Evolutionary conservation across 1,284 basidiomycete genomes (phyloP).

Genomic region (Puccinia sorghi): DNA sequence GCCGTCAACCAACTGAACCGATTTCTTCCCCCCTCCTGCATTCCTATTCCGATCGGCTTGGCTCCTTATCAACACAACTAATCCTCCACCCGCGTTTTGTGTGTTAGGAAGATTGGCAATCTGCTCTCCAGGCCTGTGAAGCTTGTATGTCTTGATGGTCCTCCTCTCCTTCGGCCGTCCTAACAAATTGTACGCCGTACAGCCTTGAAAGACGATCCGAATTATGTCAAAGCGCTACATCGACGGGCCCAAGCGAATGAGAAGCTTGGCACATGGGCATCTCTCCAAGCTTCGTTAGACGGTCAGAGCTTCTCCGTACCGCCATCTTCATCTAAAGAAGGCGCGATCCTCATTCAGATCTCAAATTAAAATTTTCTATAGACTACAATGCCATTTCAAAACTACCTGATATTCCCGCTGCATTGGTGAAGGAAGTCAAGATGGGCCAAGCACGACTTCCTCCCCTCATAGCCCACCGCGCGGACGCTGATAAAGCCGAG

Average conservation of each 20-base stretch:
- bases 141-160: conserved; percentile 62
- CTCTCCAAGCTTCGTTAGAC: conserved; percentile 76
- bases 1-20: not conserved
- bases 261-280: conserved; percentile 75
- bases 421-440: conserved; percentile 63
- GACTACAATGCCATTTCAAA: conserved; percentile 74
- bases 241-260: conserved; percentile 83
- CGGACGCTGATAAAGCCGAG: conserved; percentile 84
- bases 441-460: conserved; percentile 65
- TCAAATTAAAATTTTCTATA: conserved; percentile 57
- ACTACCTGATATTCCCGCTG: conserved; percentile 66
- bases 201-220: conserved; percentile 82
- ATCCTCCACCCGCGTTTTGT: not conserved
- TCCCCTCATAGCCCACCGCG: conserved; percentile 70
- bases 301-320: conserved; percentile 63
- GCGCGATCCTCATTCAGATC: not conserved
- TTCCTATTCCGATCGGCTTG: not conserved
- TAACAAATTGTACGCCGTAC: conserved; percentile 24
- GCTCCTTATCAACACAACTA: not conserved
- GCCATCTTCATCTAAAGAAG: not conserved
- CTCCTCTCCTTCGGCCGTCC: not conserved
- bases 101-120: conserved; percentile 60
- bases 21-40: not conserved
- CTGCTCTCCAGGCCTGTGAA: conserved; percentile 73
- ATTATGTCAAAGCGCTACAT: conserved; percentile 83